Evolutionary conservation across 805 yeast genomes (phyloP), one percentile per base, ranked within the genome.

Genomic region (Saccharomyces paradoxus): DNA sequence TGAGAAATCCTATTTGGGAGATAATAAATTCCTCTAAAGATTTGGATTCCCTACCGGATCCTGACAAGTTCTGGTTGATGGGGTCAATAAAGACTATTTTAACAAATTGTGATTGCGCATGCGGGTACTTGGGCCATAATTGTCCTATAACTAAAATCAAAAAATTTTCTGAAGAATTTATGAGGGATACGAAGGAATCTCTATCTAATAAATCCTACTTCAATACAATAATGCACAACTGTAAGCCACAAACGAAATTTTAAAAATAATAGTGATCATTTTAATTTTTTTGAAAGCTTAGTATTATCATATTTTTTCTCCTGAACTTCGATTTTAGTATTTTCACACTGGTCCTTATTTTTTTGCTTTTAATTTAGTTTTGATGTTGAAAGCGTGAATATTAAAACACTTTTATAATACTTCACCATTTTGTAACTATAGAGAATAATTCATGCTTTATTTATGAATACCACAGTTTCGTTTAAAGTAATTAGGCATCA

Each of bases 1-100:
- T 70, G 2, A 58, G 73, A 17, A 96, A 90, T 66, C 96, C 97
- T 1, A 86, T 89, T 41, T 71, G 74, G 52, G 76, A 77, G 58
- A 70, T 86, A 53, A 74, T 79, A 27, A 68, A 72, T 27, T 73
- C 78, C n/a, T 67, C 72, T 29, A 58, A 70, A 63, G 63, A 71
- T 37, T 81, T 84, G 65, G 89, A 84, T 50, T 77, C 77, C 26
- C 70, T 86, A 28, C 61, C 74, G 6, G 81, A 81, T 47, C 71
- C 74, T 1, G 82, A 81, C 53, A 82, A 81, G 60, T 76, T 81
- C 3, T 71, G 77, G 17, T 64, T 87, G 49, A 79, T 86, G 1
- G 76, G 82, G 27, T 81, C 87, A 6, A 74, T 86, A 26, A 89
- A 84, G 58, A 79, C 82, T 4, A 72, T 87, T 10, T 69, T 84